Evolutionary conservation across 2,329 filamentous ascomycete genomes (phyloP), one percentile per base, ranked within the genome.

Genomic region (Fusarium papillatum): DNA sequence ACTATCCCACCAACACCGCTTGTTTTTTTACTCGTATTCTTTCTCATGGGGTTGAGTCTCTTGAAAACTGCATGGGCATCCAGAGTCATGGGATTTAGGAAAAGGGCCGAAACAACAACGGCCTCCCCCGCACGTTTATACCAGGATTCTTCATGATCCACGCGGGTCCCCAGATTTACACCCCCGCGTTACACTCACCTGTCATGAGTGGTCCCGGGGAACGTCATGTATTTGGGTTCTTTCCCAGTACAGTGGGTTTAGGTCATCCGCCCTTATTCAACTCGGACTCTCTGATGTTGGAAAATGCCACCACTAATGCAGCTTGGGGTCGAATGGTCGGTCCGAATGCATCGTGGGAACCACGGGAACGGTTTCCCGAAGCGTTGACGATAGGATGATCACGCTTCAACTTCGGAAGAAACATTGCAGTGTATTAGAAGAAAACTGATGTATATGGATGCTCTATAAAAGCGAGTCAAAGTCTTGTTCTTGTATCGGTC

Each of bases 91-190:
- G 66, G 69, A 68, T 73, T 57, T 19, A 6, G 0, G 10, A 76
- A 76, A 76, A 24, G 73, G 73, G 62, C 73, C 73, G 73, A 76
- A 75, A 63, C 26, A 55, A 55, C 57, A 50, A 64, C 69, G 38
- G 38, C 22, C 29, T 73, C 73, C 70, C 70, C 73, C 73, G 70
- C 73, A 76, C 64, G 59, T 75, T 75, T 76, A 76, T 61, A 67
- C 53, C 65, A 57, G 50, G 69, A 66, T 59, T 39, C n/a, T 73
- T 60, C 69, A 24, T 43, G 39, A 64, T 64, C 43, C 61, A 22
- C 29, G 41, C n/a, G 46, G 24, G 66, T 71, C 73, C 73, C 73
- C 73, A 74, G 73, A 73, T 73, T 70, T 46, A 38, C 48, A 70
- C 75, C 73, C 73, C 73, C 73, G 66, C 73, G 63, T 55, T 67